Evolutionary conservation across 1,284 basidiomycete genomes (phyloP).

Genomic region (Sanghuangporus baumii): DNA sequence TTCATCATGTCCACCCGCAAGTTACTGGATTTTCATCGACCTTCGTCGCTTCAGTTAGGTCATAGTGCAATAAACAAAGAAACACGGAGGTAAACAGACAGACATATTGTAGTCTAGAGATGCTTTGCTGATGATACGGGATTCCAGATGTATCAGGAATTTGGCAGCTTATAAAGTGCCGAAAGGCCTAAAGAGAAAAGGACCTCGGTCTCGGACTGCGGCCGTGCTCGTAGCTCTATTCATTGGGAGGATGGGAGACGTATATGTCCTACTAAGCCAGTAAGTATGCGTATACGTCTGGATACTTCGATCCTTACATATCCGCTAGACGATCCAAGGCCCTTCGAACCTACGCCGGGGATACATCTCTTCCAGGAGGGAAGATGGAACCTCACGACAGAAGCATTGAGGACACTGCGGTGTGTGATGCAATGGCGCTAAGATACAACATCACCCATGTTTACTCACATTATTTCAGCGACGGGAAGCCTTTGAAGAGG

Average conservation of each 20-base stretch:
- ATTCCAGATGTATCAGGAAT: conserved; percentile 52
- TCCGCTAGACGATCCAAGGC: conserved; percentile 58
- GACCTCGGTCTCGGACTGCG: conserved; percentile 52
- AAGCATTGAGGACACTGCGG: conserved; percentile 74
- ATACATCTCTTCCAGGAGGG: conserved; percentile 81
- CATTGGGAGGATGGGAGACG: conserved; percentile 71
- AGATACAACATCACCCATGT: background rate
- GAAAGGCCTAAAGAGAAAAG: conserved; percentile 22
- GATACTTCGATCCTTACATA: background rate
- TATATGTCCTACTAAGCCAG: conserved; percentile 78
- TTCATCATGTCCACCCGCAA: background rate
- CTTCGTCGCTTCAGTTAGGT: background rate
- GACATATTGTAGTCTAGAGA: background rate
- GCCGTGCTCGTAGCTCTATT: conserved; percentile 79
- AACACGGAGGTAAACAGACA: conserved; percentile 1
- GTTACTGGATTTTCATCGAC: conserved; percentile 11
- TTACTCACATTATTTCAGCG: conserved; percentile 37
- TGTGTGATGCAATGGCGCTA: conserved; percentile 32
- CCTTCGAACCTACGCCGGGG: conserved; percentile 72
- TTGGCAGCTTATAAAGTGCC: conserved; percentile 49
- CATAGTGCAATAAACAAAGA: conserved; percentile 4
- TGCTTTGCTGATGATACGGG: background rate
- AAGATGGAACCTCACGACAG: conserved; percentile 65
- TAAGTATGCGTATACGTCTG: conserved; percentile 29
- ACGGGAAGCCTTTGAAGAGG: conserved; percentile 71